Evolutionary conservation across 768 basidiomycete species (phyloP).

Genomic region (Tricholoma furcatifolium): DNA sequence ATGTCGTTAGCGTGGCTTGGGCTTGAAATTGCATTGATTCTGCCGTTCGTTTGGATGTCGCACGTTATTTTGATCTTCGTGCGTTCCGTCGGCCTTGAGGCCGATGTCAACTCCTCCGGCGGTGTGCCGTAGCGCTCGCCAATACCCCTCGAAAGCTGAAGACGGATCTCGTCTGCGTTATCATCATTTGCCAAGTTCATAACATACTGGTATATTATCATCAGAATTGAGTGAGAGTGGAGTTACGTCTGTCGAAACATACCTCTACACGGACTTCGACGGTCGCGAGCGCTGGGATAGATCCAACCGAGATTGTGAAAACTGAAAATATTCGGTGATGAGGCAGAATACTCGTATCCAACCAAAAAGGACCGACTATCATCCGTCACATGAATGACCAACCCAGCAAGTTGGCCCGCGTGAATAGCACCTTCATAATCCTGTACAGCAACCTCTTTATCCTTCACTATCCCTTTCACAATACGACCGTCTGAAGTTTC

Average conservation of each 20-base stretch:
- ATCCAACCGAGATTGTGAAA: constrained; percentile 58
- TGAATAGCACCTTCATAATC: constrained; percentile 39
- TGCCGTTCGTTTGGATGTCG: constrained; percentile 50
- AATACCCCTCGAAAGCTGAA: constrained; percentile 52
- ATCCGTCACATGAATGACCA: constrained; percentile 49
- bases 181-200: constrained; percentile 55
- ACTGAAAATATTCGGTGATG: constrained; percentile 29
- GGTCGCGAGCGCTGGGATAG: constrained; percentile 40
- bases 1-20: constrained; percentile 42
- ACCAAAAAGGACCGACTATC: constrained; percentile 39
- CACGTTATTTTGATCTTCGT: constrained; percentile 40
- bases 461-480: constrained; percentile 46
- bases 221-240: not conserved
- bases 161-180: constrained; percentile 43
- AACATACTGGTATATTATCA: constrained; percentile 37
- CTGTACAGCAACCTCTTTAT: constrained; percentile 40
- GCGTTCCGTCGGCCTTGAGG: constrained; percentile 23
- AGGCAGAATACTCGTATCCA: not conserved
- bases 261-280: constrained; percentile 45
- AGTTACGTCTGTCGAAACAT: constrained; percentile 13
- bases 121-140: constrained; percentile 52
- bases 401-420: constrained; percentile 39
- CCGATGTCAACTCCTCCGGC: constrained; percentile 34
- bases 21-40: constrained; percentile 37
- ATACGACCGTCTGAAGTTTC: constrained; percentile 39